These are phyloP conservation scores for Neofusicoccum parvum DNA, from an alignment of 2,329 filamentous ascomycete genomes.

Conservation along the genomic window DNA sequence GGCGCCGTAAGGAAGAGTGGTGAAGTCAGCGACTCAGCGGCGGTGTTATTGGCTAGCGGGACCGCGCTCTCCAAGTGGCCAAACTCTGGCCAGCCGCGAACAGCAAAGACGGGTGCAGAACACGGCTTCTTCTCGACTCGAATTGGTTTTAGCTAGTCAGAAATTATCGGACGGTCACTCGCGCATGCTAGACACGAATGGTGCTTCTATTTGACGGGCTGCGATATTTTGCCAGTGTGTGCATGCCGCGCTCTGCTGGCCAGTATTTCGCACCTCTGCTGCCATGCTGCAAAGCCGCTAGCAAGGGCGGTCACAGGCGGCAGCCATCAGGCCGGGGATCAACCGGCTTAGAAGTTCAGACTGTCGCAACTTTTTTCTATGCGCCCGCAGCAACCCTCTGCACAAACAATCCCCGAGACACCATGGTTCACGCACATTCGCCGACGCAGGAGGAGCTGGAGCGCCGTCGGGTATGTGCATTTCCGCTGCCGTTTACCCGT, in stretches of 20 bases:
- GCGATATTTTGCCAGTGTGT: too few species aligned
- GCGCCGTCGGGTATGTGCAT: conserved; percentile 58
- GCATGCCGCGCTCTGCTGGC: neutral
- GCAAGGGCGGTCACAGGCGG: conserved; percentile 3
- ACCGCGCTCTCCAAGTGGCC: neutral
- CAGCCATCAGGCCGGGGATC: neutral
- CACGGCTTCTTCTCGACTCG: too few species aligned
- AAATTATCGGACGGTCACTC: too few species aligned
- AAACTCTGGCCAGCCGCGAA: neutral
- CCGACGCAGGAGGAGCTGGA: conserved; percentile 57
- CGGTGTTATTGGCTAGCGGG: conserved; percentile 1
- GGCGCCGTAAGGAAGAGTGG: conserved; percentile 1
- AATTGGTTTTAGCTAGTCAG: too few species aligned
- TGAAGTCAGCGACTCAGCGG: conserved; percentile 14
- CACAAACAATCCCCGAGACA: conserved; percentile 24
- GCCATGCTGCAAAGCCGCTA: neutral
- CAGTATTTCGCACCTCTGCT: neutral
- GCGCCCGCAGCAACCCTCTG: conserved; percentile 21
- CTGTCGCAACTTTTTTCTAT: conserved; percentile 24
- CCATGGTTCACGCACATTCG: conserved; percentile 43
- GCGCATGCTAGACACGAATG: too few species aligned
- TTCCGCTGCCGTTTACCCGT: neutral
- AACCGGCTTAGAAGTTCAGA: conserved; percentile 23
- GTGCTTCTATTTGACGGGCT: too few species aligned
- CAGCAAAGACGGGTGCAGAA: too few species aligned